These are phyloP conservation scores for Colletotrichum sp. DNA, from an alignment of 2,329 filamentous ascomycete genomes.

Conservation along the genomic window DNA sequence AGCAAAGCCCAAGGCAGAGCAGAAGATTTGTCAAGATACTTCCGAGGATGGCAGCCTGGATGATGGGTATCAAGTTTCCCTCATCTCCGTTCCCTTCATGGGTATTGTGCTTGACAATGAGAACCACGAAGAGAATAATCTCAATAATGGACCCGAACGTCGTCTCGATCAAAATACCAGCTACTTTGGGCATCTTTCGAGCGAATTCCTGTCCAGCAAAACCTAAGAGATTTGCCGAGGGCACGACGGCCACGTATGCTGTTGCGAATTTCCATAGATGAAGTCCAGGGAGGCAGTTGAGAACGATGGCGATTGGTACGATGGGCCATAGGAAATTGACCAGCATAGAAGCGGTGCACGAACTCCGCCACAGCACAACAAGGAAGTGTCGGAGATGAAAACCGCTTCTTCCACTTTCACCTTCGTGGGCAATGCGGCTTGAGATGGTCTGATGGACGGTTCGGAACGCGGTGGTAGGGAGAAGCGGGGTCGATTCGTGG, in stretches of 20 bases:
- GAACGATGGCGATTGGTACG: constrained; percentile 47
- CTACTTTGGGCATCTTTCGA: constrained; percentile 67
- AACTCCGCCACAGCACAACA: constrained; percentile 44
- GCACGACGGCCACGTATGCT: constrained; percentile 54
- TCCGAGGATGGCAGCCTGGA: constrained; percentile 71
- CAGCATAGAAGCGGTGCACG: constrained; percentile 46
- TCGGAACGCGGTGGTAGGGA: constrained; percentile 23
- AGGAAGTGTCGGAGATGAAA: constrained; percentile 47
- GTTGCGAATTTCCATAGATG: constrained; percentile 50
- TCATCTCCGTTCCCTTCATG: constrained; percentile 29
- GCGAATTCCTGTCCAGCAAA: constrained; percentile 64
- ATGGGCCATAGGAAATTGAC: constrained; percentile 55
- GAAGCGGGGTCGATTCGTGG: constrained; percentile 31
- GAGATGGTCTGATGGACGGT: constrained; percentile 15
- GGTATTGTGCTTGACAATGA: constrained; percentile 46
- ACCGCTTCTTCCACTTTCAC: constrained; percentile 49
- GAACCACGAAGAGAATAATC: constrained; percentile 69
- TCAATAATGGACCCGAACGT: constrained; percentile 69
- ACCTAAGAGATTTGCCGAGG: constrained; percentile 52
- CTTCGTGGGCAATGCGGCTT: constrained; percentile 32
- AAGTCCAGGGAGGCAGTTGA: constrained; percentile 38
- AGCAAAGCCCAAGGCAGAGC: constrained; percentile 70
- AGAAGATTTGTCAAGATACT: constrained; percentile 72
- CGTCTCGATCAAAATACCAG: constrained; percentile 55
- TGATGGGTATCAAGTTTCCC: constrained; percentile 57